phyloP scores from a whole-genome alignment of 2,329 filamentous ascomycete species.

The Parascedosporium putredinis region DNA sequence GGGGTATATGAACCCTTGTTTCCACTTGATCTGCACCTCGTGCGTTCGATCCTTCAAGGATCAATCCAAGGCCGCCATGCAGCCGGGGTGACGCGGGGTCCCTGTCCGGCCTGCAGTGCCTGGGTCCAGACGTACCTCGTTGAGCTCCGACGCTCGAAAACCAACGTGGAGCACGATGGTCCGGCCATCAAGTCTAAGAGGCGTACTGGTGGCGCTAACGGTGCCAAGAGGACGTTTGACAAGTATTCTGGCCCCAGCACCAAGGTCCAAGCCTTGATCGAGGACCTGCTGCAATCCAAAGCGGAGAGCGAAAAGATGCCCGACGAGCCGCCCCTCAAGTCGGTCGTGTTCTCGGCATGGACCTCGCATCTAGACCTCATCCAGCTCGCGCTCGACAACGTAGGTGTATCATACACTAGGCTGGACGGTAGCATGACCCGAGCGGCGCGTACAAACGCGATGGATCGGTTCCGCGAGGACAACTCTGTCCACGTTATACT shows the following conservation, averaged over 20 bases:
- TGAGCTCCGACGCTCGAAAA: slow-evolving; percentile 54
- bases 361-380: slow-evolving; percentile 91
- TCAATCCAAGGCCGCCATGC: slow-evolving; percentile 31
- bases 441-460: slow-evolving; percentile 58
- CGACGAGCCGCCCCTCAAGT: slow-evolving; percentile 70
- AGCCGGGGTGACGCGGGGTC: slow-evolving; percentile 30
- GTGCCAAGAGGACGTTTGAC: slow-evolving; percentile 25
- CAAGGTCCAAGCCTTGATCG: slow-evolving; percentile 74
- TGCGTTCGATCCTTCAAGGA: slow-evolving; percentile 56
- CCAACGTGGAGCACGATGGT: slow-evolving; percentile 43
- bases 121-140: slow-evolving; percentile 56
- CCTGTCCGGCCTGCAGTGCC: slow-evolving; percentile 60
- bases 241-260: slow-evolving; percentile 81
- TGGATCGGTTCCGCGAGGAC: slow-evolving; percentile 69
- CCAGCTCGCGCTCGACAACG: slow-evolving; percentile 62
- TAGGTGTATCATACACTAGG: slow-evolving; percentile 61
- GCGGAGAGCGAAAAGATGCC: slow-evolving; percentile 50
- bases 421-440: slow-evolving; percentile 86
- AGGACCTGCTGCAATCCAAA: slow-evolving; percentile 58
- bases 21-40: slow-evolving; percentile 68
- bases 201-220: slow-evolving; percentile 12
- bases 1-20: slow-evolving; percentile 77
- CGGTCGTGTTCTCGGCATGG: slow-evolving; percentile 94
- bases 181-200: slow-evolving; percentile 25
- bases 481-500: slow-evolving; percentile 66